Base-by-base conservation (phyloP, 208 protist species). In the Vickermania ingenoplastis region DNA sequence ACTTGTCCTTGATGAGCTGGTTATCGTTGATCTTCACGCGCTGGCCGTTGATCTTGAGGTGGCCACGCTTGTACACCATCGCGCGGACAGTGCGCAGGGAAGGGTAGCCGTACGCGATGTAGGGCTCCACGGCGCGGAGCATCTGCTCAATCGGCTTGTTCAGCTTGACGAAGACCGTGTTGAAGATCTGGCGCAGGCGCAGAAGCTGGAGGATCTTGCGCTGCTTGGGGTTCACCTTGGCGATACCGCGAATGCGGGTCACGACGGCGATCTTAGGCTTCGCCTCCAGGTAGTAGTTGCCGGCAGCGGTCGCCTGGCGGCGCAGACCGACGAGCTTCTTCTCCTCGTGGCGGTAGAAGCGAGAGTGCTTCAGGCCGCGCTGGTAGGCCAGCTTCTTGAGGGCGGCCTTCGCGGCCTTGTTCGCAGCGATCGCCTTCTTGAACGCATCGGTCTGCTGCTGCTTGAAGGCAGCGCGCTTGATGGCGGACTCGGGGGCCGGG, bases 121-220 rank as follows among this genome's bases (percentile, higher is more conserved):
- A 99, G 58, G 97, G 97, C 84, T 99, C 97, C 55, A 99, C 96
- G 7, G 96, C 68, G 62, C 90, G 89, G 31, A 99, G 91, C 98
- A 99, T 99, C 75, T 98, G 99, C 69, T 99, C 80, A 31, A 98
- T 99, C 48, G 98, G 97, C 83, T 99, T 99, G 96, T 99, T 99
- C 27, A 99, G 56, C 65, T 93, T 93, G 66, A 99, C 84, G 73
- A 99, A 99, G 51, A 99, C 96, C 56, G 88, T 98, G 84, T 99
- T 99, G 95, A 99, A 91, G 89, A 99, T 99, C 89, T 99, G 97
- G 59, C 92, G 81, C 24, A 99, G 95, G 73, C 98, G 94, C 61
- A 99, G 83, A 13, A 99, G 89, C 82, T 99, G 91, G 4, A 99
- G 87, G 76, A 99, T 98, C 92, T 99, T 99, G 59, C 91, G 80